Conservation (phyloP, 441 rosid genomes). For the Biscutella laevigata region DNA sequence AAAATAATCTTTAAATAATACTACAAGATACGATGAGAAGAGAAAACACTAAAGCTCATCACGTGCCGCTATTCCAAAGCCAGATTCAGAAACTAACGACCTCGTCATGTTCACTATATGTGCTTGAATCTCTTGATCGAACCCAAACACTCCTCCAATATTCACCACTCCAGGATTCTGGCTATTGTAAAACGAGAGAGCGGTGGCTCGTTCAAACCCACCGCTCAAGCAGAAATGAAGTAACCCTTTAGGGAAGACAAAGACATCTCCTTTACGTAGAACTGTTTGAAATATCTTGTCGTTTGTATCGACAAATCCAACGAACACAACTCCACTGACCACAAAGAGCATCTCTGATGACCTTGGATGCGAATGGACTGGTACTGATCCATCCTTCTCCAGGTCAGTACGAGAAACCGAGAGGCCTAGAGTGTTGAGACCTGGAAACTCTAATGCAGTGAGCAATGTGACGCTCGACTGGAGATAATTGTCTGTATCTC, state of each 20-base stretch:
- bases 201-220: constrained; percentile 45
- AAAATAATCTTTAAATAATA: no score
- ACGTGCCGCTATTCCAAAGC: not conserved
- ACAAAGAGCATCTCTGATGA: constrained; percentile 61
- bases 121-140: constrained; percentile 25
- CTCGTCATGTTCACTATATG: constrained; percentile 21
- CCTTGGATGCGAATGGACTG: constrained; percentile 74
- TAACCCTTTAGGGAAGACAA: constrained; percentile 62
- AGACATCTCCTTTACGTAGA: constrained; percentile 52
- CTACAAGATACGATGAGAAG: not conserved
- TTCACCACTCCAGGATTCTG: constrained; percentile 75
- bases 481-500: constrained; percentile 53
- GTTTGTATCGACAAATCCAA: constrained; percentile 60
- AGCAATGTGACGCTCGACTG: constrained; percentile 37
- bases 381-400: constrained; percentile 40
- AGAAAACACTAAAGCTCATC: constrained; percentile 16
- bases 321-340: constrained; percentile 43
- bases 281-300: constrained; percentile 36
- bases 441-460: constrained; percentile 63
- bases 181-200: constrained; percentile 55
- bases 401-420: constrained; percentile 63
- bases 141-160: constrained; percentile 31
- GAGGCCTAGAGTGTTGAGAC: constrained; percentile 79
- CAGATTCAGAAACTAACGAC: constrained; percentile 24
- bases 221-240: constrained; percentile 50